phyloP scores from a whole-genome alignment of 2,329 filamentous ascomycete genomes.

The Calonectria fujianensis region DNA sequence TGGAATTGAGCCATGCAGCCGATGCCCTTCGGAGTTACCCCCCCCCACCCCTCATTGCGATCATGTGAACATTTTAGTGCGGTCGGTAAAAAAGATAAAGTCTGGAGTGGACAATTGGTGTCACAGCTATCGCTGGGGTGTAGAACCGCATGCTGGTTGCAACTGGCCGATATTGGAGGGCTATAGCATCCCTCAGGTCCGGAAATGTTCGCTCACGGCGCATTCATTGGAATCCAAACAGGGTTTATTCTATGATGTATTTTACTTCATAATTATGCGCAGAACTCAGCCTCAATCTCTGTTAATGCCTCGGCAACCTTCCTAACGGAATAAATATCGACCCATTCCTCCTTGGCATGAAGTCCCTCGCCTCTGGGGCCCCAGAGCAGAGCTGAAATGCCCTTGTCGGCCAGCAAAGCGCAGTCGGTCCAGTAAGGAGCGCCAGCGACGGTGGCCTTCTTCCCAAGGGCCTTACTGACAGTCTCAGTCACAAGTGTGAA shows the following conservation, averaged over 20 bases:
- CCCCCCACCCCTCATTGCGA: background rate
- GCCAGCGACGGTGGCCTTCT: slow-evolving; percentile 52
- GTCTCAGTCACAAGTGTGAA: slow-evolving; percentile 57
- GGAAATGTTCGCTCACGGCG: too few relatives aligned
- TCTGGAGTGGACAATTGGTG: too few relatives aligned
- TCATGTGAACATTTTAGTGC: slow-evolving; percentile 11
- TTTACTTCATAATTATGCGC: slow-evolving; percentile 40
- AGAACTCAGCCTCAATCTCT: slow-evolving; percentile 56
- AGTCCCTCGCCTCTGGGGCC: slow-evolving; percentile 69
- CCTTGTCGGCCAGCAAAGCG: slow-evolving; percentile 66
- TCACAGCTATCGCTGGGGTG: too few relatives aligned
- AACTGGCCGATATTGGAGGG: background rate
- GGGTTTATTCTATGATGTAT: background rate
- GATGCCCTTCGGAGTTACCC: background rate
- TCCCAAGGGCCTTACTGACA: slow-evolving; percentile 54
- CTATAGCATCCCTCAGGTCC: background rate
- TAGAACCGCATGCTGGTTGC: background rate
- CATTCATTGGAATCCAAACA: background rate
- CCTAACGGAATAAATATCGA: slow-evolving; percentile 65
- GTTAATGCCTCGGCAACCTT: slow-evolving; percentile 57
- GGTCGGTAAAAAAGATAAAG: background rate
- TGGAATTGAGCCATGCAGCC: slow-evolving; percentile 5
- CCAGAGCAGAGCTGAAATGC: slow-evolving; percentile 68
- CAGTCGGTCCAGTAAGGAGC: slow-evolving; percentile 70
- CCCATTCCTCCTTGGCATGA: slow-evolving; percentile 71